A percentile compares a stretch with the other conserved stretches of the same genome.
These are phyloP conservation scores for Talaromyces sp. DNA, from an alignment of 2,329 filamentous ascomycete genomes.

Conservation along the genomic window DNA sequence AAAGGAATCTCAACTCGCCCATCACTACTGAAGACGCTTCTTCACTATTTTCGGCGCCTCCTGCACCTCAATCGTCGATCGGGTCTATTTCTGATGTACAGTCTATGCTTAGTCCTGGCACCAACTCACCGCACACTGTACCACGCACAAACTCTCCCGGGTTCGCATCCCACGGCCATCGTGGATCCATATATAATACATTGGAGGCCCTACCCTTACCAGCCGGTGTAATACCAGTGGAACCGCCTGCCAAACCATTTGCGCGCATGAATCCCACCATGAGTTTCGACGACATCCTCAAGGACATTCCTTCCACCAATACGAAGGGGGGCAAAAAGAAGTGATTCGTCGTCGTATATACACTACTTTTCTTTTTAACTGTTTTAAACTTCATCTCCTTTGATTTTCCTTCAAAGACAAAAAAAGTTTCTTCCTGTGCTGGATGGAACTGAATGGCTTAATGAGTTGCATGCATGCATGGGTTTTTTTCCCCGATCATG, in stretches of 20 bases:
- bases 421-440: neutral
- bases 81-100: slow-evolving; percentile 33
- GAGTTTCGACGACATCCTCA: slow-evolving; percentile 49
- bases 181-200: slow-evolving; percentile 43
- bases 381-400: neutral
- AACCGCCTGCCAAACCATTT: slow-evolving; percentile 37
- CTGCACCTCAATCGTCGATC: slow-evolving; percentile 35
- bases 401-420: neutral
- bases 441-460: slow-evolving; percentile 2
- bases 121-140: slow-evolving; percentile 34
- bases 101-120: slow-evolving; percentile 28
- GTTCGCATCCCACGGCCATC: slow-evolving; percentile 34
- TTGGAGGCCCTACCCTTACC: slow-evolving; percentile 45
- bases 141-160: slow-evolving; percentile 34
- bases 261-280: slow-evolving; percentile 46
- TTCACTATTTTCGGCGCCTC: slow-evolving; percentile 38
- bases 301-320: slow-evolving; percentile 29
- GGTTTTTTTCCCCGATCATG: neutral
- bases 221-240: slow-evolving; percentile 40
- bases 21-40: slow-evolving; percentile 34
- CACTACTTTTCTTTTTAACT: neutral
- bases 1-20: slow-evolving; percentile 36
- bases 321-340: slow-evolving; percentile 36
- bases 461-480: slow-evolving; percentile 4
- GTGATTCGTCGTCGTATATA: slow-evolving; percentile 12